These are phyloP conservation scores for Saturnispora diversa DNA, from an alignment of 805 yeast species.

Conservation along the genomic window DNA sequence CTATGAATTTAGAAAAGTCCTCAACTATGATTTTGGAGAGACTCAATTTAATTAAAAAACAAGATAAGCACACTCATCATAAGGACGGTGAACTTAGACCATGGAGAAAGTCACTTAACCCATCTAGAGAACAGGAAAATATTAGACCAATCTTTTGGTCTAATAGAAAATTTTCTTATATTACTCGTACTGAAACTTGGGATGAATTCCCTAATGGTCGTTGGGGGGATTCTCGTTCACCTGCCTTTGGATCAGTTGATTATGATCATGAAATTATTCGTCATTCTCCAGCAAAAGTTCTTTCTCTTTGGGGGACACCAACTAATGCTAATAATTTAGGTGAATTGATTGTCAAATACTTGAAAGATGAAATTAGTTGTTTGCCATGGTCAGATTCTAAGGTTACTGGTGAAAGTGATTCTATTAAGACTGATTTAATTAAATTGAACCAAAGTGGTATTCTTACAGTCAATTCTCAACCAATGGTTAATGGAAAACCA, in stretches of 20 bases:
- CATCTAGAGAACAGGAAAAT: conserved; percentile 67
- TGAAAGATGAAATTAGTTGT: conserved; percentile 61
- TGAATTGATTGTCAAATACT: conserved; percentile 55
- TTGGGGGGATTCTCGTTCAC: conserved; percentile 97
- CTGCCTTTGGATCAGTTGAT: conserved; percentile 90
- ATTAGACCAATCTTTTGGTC: conserved; percentile 97
- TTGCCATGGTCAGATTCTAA: conserved; percentile 97
- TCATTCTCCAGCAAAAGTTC: conserved; percentile 72
- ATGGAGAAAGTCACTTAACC: conserved; percentile 88
- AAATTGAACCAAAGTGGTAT: conserved; percentile 60
- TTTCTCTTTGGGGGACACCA: conserved; percentile 87
- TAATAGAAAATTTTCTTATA: conserved; percentile 82
- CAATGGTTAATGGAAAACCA: conserved; percentile 72
- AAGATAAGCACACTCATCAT: conserved; percentile 17
- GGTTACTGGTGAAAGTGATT: conserved; percentile 62
- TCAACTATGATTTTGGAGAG: conserved; percentile 80
- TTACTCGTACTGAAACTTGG: conserved; percentile 86
- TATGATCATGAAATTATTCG: conserved; percentile 74
- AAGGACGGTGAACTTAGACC: conserved; percentile 39
- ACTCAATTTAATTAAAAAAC: conserved; percentile 41
- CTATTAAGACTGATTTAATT: conserved; percentile 52
- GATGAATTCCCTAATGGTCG: conserved; percentile 98
- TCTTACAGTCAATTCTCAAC: conserved; percentile 87
- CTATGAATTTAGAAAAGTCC: conserved; percentile 93
- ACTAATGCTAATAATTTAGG: conserved; percentile 49